phyloP scores from a whole-genome alignment of 805 yeast genomes.

The Dipodascopsis tothii region DNA sequence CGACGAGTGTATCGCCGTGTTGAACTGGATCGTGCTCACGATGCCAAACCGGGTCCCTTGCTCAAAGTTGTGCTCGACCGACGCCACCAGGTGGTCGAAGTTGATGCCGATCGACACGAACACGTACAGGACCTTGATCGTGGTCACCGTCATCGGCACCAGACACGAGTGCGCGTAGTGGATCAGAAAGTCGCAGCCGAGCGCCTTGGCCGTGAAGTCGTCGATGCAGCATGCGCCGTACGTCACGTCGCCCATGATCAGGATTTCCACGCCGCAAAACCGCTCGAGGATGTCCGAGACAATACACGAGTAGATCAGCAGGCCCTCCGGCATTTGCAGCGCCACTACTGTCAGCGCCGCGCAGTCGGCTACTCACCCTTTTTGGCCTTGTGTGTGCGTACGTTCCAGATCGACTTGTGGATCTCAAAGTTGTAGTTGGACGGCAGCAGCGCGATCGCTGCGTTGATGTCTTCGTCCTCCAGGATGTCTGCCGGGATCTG shows the following conservation, averaged over 20 bases:
- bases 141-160: slow-evolving; percentile 88
- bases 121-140: slow-evolving; percentile 85
- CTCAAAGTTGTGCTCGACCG: slow-evolving; percentile 62
- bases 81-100: slow-evolving; percentile 68
- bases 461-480: slow-evolving; percentile 71
- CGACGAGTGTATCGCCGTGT: slow-evolving; percentile 82
- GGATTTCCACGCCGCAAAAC: slow-evolving; percentile 71
- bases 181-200: slow-evolving; percentile 88
- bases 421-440: slow-evolving; percentile 91
- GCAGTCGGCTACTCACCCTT: slow-evolving; percentile 30
- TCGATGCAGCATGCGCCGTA: slow-evolving; percentile 98
- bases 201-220: slow-evolving; percentile 85
- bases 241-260: slow-evolving; percentile 97
- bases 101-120: slow-evolving; percentile 91
- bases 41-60: slow-evolving; percentile 64
- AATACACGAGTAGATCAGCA: slow-evolving; percentile 77
- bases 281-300: slow-evolving; percentile 90
- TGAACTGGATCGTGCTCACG: slow-evolving; percentile 94
- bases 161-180: slow-evolving; percentile 97
- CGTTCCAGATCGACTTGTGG: slow-evolving; percentile 92
- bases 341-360: slow-evolving; percentile 46
- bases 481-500: slow-evolving; percentile 85
- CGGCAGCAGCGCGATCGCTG: slow-evolving; percentile 74
- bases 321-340: slow-evolving; percentile 95
- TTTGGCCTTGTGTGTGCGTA: slow-evolving; percentile 62